A percentile compares a stretch with the other conserved stretches of the same genome.
phyloP scores from a whole-genome alignment of 768 basidiomycete species.

The Pleurotus citrinopileatus region DNA sequence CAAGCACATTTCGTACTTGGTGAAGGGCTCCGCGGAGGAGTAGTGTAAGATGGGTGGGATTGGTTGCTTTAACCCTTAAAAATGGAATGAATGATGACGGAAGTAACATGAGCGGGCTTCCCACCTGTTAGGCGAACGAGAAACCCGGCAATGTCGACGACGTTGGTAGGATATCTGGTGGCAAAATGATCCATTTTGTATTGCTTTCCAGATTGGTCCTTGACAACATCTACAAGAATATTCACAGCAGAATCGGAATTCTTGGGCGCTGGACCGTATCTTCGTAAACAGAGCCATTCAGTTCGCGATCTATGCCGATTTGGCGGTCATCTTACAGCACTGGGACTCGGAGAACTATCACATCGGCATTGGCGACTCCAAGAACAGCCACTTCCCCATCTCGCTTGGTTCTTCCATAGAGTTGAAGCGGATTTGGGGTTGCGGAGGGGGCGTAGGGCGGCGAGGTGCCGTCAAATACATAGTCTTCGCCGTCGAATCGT shows the following conservation, averaged over 20 bases:
- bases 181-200: slow-evolving; percentile 98
- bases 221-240: slow-evolving; percentile 80
- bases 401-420: slow-evolving; percentile 85
- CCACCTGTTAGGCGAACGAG: slow-evolving; percentile 72
- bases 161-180: slow-evolving; percentile 89
- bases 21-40: slow-evolving; percentile 76
- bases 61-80: slow-evolving; percentile 30
- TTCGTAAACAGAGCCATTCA: slow-evolving; percentile 24
- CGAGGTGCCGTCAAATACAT: slow-evolving; percentile 93
- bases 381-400: slow-evolving; percentile 84
- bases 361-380: slow-evolving; percentile 51
- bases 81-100: not conserved
- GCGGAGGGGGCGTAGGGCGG: slow-evolving; percentile 84
- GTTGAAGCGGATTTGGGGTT: slow-evolving; percentile 77
- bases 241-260: slow-evolving; percentile 92
- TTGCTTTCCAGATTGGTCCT: slow-evolving; percentile 80
- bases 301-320: slow-evolving; percentile 3
- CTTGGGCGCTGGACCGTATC: slow-evolving; percentile 83
- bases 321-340: slow-evolving; percentile 58
- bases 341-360: slow-evolving; percentile 82
- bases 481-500: no score
- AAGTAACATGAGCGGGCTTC: slow-evolving; percentile 15
- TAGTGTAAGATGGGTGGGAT: slow-evolving; percentile 84
- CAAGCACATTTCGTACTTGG: slow-evolving; percentile 92
- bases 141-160: slow-evolving; percentile 83